phyloP scores from a whole-genome alignment of 305 asterid species.

The Andrographis paniculata region DNA sequence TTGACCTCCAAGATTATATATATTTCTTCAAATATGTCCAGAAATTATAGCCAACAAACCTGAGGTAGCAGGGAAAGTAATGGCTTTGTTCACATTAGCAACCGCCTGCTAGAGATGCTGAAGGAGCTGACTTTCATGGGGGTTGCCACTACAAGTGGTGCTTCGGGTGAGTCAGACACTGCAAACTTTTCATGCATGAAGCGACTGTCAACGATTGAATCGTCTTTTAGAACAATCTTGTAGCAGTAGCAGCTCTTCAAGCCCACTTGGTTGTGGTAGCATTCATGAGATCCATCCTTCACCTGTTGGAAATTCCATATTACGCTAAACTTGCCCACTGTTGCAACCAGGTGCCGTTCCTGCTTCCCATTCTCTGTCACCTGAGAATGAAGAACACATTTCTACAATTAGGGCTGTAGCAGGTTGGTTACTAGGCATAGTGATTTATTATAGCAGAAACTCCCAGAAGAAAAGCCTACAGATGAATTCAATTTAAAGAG shows the following conservation, averaged over 20 bases:
- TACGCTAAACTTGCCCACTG: constrained; percentile 95
- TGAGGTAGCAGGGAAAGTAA: constrained; percentile 15
- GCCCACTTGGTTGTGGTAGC: constrained; percentile 84
- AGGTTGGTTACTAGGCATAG: background rate
- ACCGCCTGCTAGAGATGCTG: constrained; percentile 72
- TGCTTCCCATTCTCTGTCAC: constrained; percentile 91
- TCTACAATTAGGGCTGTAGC: constrained; percentile 5
- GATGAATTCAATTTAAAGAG: too few species aligned
- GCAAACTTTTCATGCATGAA: constrained; percentile 98
- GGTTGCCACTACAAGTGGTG: constrained; percentile 94
- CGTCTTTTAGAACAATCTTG: constrained; percentile 76
- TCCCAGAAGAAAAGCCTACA: too few species aligned
- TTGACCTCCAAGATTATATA: constrained; percentile 24
- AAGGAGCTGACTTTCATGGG: constrained; percentile 90
- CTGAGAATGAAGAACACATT: constrained; percentile 26
- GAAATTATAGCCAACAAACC: constrained; percentile 7
- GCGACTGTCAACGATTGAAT: constrained; percentile 86
- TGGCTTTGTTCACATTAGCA: constrained; percentile 38
- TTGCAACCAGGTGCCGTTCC: constrained; percentile 93
- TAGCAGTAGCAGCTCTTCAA: constrained; percentile 97
- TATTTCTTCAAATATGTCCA: constrained; percentile 7
- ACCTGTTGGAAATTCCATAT: constrained; percentile 95
- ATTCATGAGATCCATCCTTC: constrained; percentile 78
- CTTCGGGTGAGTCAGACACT: constrained; percentile 87
- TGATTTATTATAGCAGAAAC: background rate